These are phyloP conservation scores for Coemansia sp. DNA, from an alignment of 192 early-diverging fungal species.

Conservation along the genomic window DNA sequence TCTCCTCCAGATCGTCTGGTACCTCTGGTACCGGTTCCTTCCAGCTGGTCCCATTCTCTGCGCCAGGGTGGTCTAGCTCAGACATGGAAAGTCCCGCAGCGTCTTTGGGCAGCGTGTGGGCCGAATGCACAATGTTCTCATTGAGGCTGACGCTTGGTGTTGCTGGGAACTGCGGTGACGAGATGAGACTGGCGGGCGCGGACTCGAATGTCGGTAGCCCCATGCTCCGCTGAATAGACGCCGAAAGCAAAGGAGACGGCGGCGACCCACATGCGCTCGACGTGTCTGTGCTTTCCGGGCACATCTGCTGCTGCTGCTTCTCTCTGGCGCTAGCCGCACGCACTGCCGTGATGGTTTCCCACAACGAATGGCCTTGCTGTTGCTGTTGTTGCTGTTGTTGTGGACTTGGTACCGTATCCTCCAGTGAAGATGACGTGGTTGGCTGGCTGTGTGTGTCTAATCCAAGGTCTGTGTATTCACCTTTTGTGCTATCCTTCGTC, in stretches of 20 bases:
- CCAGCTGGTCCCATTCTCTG: constrained; percentile 1
- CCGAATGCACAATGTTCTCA: background rate
- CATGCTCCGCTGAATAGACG: constrained; percentile 5
- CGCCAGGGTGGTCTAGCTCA: background rate
- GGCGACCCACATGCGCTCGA: constrained; percentile 11
- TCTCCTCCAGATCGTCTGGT: background rate
- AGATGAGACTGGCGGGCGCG: constrained; percentile 42
- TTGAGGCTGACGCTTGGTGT: constrained; percentile 11
- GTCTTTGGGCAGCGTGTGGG: constrained; percentile 3
- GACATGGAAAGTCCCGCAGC: background rate
- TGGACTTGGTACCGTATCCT: background rate
- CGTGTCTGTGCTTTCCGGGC: background rate
- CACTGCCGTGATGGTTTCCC: constrained; percentile 27
- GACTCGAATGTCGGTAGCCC: constrained; percentile 37
- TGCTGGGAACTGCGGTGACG: constrained; percentile 39
- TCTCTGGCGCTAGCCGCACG: constrained; percentile 28
- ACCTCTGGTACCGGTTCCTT: background rate
- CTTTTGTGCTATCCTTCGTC: background rate
- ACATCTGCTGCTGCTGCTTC: background rate
- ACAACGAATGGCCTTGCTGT: constrained; percentile 11
- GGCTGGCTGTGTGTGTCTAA: background rate
- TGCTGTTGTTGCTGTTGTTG: background rate
- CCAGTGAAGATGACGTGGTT: background rate
- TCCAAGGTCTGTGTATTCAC: background rate
- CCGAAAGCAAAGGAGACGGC: constrained; percentile 13